phyloP scores from a whole-genome alignment of 139 green algal genomes.

The Diplosphaera chodatii region DNA sequence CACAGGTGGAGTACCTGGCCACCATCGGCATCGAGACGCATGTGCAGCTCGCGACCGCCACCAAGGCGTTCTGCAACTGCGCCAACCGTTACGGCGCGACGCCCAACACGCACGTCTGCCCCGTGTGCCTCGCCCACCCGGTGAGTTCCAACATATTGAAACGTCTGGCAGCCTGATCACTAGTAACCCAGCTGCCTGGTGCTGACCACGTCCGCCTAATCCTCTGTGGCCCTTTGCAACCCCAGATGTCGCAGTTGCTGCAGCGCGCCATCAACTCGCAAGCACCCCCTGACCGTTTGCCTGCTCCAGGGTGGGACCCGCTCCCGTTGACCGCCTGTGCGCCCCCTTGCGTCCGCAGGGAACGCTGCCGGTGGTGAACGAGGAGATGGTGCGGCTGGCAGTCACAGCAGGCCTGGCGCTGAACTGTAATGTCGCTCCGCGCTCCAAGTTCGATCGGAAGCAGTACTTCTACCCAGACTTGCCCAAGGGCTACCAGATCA shows the following conservation, averaged over 20 bases:
- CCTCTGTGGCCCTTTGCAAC: no score
- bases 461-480: conserved; percentile 99
- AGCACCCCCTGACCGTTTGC: no score
- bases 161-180: no score
- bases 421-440: conserved; percentile 55
- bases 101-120: conserved; percentile 90
- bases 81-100: conserved; percentile 73
- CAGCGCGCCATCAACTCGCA: no score
- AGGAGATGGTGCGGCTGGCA: conserved; percentile 59
- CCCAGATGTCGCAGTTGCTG: no score
- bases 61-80: conserved; percentile 96
- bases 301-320: no score
- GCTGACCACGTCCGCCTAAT: no score
- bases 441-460: conserved; percentile 97
- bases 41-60: conserved; percentile 89
- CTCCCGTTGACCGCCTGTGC: no score
- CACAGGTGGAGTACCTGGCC: conserved; percentile 73
- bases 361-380: conserved; percentile 80
- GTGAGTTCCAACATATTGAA: no score
- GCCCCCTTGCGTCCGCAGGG: conserved; percentile 59
- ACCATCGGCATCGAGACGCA: conserved; percentile 98
- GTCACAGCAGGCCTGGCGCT: conserved; percentile 81
- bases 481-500: conserved; percentile 97
- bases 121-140: conserved; percentile 92
- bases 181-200: no score